Base-by-base conservation (phyloP, 768 basidiomycete species). In the Rhizopogon vulgaris region DNA sequence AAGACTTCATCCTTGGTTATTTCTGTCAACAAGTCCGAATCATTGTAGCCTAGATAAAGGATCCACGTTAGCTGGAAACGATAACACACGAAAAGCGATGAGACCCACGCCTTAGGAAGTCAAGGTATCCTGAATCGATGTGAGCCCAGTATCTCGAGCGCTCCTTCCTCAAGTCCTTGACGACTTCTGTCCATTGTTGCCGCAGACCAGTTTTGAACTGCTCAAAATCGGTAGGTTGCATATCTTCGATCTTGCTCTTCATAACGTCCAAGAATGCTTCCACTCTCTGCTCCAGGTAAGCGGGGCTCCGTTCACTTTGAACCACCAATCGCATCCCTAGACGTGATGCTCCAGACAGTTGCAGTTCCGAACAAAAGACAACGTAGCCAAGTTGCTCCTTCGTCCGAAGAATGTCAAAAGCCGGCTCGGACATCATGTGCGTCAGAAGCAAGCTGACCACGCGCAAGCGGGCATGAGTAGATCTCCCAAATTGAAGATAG, bases 371-470 rank as follows among this genome's bases (percentile, higher is more conserved):
- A 56, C 80, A 84, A 8, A 75, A 79, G 34, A 96, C 94, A 39
- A 96, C 77, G 66, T 99, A 99, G 5, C 96, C 96, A 1, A 99
- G 77, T 67, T 99, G 96, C 63, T 98, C 92, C 64, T 91, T 85
- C 3, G 94, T 97, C 27, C 96, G 85, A 28, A 99, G 78, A 22
- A 84, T 73, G 63, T 95, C 85, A 70, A 98, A 99, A 9, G 88
- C 80, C 1, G 94, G 95, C 60, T 99, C 96, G n/a, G 78, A 74
- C 36, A 94, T 75, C 52, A 98, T 87, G 59, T 94, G 91, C 0
- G 78, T 77, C 22, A 97, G 81, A 12, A 99, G 76, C 2, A 82
- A 71, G 22, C 85, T 76, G 1, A 76, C 75, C 24, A 89, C 84
- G 3, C 94, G 84, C 10, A 80, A 70, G 17, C 67, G 75, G 41